Conservation (phyloP, 306 rosid species). For the Senna tora region DNA sequence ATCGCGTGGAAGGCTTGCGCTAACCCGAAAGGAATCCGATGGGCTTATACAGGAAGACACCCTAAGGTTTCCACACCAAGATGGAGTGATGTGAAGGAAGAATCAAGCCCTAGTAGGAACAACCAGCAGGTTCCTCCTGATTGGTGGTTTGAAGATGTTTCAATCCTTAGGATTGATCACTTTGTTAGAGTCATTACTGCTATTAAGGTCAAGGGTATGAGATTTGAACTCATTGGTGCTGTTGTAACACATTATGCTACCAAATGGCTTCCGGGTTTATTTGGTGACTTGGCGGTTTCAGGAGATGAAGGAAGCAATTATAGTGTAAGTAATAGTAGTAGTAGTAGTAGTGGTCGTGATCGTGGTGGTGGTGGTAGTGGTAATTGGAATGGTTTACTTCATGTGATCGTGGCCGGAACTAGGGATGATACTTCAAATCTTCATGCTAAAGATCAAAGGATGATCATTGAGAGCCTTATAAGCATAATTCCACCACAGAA, state of each 20-base stretch:
- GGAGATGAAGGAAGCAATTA: constrained; percentile 69
- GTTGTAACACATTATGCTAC: constrained; percentile 75
- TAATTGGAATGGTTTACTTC: constrained; percentile 79
- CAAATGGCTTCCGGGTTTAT: constrained; percentile 86
- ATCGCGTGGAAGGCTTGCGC: constrained; percentile 99
- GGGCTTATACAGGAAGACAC: constrained; percentile 90
- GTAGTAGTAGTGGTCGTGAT: constrained; percentile 22
- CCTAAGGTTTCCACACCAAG: constrained; percentile 73
- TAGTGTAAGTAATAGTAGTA: constrained; percentile 41
- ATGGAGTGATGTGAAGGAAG: constrained; percentile 85
- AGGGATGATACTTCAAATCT: constrained; percentile 59
- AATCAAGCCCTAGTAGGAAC: constrained; percentile 75
- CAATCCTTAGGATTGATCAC: constrained; percentile 93
- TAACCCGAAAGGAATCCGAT: constrained; percentile 91
- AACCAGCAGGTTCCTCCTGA: constrained; percentile 82
- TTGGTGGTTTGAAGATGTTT: constrained; percentile 99
- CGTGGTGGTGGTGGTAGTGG: background rate
- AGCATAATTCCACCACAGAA: constrained; percentile 96
- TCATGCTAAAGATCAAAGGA: constrained; percentile 81
- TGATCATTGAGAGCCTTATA: constrained; percentile 91
- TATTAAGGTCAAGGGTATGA: constrained; percentile 93
- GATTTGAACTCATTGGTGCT: constrained; percentile 83
- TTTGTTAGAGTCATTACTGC: constrained; percentile 94
- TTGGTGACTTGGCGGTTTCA: constrained; percentile 39
- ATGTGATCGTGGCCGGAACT: constrained; percentile 67